Percentiles rank a stretch among this genome's conserved stretches.
Evolutionary conservation across 768 basidiomycete genomes (phyloP).

Genomic region (Naganishia vishniacii): DNA sequence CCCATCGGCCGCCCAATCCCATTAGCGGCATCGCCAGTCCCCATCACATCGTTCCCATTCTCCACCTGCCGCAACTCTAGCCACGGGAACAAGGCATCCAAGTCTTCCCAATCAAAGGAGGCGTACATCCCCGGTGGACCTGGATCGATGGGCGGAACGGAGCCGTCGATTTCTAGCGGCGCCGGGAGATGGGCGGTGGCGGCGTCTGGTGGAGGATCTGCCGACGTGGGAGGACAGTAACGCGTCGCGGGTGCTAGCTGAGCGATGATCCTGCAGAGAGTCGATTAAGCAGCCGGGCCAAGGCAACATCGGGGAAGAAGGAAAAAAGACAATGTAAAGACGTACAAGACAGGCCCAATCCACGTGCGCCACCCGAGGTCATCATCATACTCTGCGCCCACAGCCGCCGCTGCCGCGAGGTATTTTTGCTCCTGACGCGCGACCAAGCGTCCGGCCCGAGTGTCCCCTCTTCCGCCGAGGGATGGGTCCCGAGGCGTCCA

Average conservation of each 20-base stretch:
- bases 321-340: slow-evolving; percentile 6
- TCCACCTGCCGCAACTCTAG: slow-evolving; percentile 29
- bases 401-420: not conserved
- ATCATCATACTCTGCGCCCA: slow-evolving; percentile 37
- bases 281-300: not conserved
- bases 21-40: too few species aligned
- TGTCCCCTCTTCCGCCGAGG: too few species aligned
- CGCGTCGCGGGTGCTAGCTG: slow-evolving; percentile 36
- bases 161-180: slow-evolving; percentile 31
- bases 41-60: slow-evolving; percentile 10
- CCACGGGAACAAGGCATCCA: slow-evolving; percentile 39
- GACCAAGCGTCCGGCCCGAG: not conserved
- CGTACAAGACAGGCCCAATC: slow-evolving; percentile 48
- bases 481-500: slow-evolving; percentile 33
- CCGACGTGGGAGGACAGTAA: slow-evolving; percentile 30
- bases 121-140: slow-evolving; percentile 45
- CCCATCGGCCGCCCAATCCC: not conserved
- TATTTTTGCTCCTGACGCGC: not conserved
- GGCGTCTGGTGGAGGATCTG: slow-evolving; percentile 7
- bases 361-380: slow-evolving; percentile 32
- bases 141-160: slow-evolving; percentile 28
- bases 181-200: too few species aligned
- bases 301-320: not conserved
- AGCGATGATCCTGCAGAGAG: slow-evolving; percentile 37
- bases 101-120: slow-evolving; percentile 41